phyloP scores from a whole-genome alignment of 495 filamentous ascomycete species.

The Pyrenula aspistea region DNA sequence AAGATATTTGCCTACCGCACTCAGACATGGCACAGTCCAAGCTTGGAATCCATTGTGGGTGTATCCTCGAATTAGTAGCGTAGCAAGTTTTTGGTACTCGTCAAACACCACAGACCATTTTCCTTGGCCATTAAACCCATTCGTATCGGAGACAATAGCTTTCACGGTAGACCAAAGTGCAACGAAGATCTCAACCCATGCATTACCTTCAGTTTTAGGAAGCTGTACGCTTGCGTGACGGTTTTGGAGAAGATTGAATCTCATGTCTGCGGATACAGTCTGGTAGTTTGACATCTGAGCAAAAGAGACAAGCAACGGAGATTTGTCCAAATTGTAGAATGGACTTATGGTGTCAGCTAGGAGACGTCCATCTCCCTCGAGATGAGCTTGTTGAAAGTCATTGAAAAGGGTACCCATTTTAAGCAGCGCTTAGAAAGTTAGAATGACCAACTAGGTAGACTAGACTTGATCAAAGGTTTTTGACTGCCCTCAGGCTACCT shows the following conservation, averaged over 20 bases:
- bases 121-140: constrained; percentile 23
- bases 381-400: constrained; percentile 50
- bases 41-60: constrained; percentile 50
- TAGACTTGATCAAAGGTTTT: too few species aligned
- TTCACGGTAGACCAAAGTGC: constrained; percentile 72
- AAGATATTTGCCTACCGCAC: constrained; percentile 70
- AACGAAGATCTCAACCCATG: constrained; percentile 74
- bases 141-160: constrained; percentile 48
- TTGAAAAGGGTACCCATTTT: constrained; percentile 50
- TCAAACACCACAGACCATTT: constrained; percentile 70
- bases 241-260: constrained; percentile 47
- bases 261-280: constrained; percentile 49
- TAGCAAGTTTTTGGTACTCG: constrained; percentile 69
- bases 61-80: constrained; percentile 63
- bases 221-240: constrained; percentile 31
- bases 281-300: constrained; percentile 45
- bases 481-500: too few species aligned
- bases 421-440: too few species aligned
- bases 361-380: constrained; percentile 42
- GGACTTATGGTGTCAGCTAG: constrained; percentile 64
- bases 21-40: constrained; percentile 85
- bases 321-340: constrained; percentile 39
- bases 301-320: constrained; percentile 46
- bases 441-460: too few species aligned
- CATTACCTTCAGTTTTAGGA: constrained; percentile 48